Base-by-base conservation (phyloP, 2,329 filamentous ascomycete species). In the Microcera coccophila region DNA sequence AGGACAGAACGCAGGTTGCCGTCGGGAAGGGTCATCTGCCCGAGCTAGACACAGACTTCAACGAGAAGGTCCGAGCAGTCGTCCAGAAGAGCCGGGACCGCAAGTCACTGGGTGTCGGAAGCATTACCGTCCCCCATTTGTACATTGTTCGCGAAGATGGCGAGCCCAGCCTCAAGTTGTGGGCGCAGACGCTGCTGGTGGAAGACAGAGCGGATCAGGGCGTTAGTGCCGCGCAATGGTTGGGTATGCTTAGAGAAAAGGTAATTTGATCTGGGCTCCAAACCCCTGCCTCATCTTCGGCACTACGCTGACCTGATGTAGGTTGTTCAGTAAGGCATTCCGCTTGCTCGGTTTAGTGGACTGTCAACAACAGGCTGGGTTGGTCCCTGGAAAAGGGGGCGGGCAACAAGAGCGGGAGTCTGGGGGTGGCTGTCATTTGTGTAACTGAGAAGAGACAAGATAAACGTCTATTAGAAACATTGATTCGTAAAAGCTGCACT, bases 81-180 rank as follows among this genome's bases (percentile, higher is more conserved):
- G 72, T 96, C 43, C 84, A 90, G 58, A 98, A 98, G 81, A 95
- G 88, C 65, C 78, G 85, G 43, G 91, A 97, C 61, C 85, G 95
- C 70, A 79, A 82, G 62, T 79, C 86, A 21, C 87, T 90, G 61
- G 90, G 90, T 3, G 90, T 93, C 14, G 93, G 93, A 50, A 95
- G 89, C 66, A 95, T 97, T 53, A 80, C 84, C n/a, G 81, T 94
- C 48, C 93, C 93, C 37, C 88, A 95, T 60, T 73, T 98, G 43
- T 98, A 97, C 64, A 78, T 97, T 57, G 86, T 97, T 48, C 83
- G 90, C 58, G 91, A 97, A 67, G 93, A 97, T 61, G 93, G 93
- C 39, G 93, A 98, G 70, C 93, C 93, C 22, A 91, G 87, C 59
- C 72, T 98, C 64, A 90, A 94, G 69, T 73, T 97, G 50, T 98